Percentiles rank a stretch among this genome's conserved stretches.
Conservation (phyloP, 2,329 filamentous ascomycete genomes). For the Drechslerella dactyloides region DNA sequence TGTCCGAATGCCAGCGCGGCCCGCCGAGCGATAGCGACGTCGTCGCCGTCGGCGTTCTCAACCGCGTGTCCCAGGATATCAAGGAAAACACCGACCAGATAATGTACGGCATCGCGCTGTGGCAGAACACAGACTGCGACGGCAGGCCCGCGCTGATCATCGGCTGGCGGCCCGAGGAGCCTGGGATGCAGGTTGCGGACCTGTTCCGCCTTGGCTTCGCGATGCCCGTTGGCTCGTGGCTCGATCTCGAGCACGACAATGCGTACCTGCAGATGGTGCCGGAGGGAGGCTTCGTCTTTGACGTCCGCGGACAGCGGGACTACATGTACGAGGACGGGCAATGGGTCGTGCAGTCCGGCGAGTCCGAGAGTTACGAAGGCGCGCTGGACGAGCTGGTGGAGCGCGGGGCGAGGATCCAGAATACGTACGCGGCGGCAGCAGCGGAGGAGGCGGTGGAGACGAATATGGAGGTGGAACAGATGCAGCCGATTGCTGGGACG, state of each 20-base stretch:
- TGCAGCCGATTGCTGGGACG: background rate
- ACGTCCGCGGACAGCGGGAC: background rate
- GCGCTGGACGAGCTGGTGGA: conserved; percentile 6
- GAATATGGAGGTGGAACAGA: background rate
- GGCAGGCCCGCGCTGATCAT: conserved; percentile 20
- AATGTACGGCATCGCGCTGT: conserved; percentile 32
- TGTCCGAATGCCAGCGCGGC: conserved; percentile 25
- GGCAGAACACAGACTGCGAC: conserved; percentile 11
- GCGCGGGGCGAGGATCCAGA: background rate
- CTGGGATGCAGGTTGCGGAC: conserved; percentile 29
- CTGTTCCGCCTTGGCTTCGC: background rate
- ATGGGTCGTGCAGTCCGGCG: conserved; percentile 5
- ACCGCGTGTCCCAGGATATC: conserved; percentile 15
- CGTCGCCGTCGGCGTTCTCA: conserved; percentile 28
- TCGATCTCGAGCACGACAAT: conserved; percentile 20
- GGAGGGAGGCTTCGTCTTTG: conserved; percentile 19
- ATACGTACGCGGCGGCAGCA: background rate
- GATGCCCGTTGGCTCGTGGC: conserved; percentile 25
- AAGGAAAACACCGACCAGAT: conserved; percentile 4
- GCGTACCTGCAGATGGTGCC: background rate
- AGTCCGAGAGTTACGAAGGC: background rate
- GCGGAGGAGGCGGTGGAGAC: background rate
- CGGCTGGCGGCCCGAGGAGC: conserved; percentile 8
- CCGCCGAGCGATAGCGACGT: conserved; percentile 9
- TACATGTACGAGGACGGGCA: conserved; percentile 9